A percentile compares a stretch with the other conserved stretches of the same genome.
Evolutionary conservation across 164 flowering plant genomes (phyloP).

Genomic region (Saururus chinensis): DNA sequence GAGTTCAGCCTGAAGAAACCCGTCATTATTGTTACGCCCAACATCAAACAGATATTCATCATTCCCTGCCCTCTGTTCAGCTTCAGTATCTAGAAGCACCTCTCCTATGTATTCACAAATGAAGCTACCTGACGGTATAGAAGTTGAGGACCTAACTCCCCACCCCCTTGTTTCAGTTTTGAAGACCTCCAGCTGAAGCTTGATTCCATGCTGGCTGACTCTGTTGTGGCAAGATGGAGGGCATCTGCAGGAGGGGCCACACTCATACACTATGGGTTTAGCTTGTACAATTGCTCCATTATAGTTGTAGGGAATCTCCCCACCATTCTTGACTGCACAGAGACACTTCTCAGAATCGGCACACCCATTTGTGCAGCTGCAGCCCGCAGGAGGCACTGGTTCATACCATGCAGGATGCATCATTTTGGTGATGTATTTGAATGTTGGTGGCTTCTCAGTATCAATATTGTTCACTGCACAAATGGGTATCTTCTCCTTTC

Average conservation of each 20-base stretch:
- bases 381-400: slow-evolving; percentile 47
- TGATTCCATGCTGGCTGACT: slow-evolving; percentile 69
- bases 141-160: slow-evolving; percentile 74
- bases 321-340: slow-evolving; percentile 70
- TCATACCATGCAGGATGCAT: slow-evolving; percentile 55
- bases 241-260: slow-evolving; percentile 81
- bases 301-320: slow-evolving; percentile 68
- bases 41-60: slow-evolving; percentile 92
- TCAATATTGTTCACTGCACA: slow-evolving; percentile 66
- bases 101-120: slow-evolving; percentile 86
- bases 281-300: slow-evolving; percentile 74
- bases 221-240: slow-evolving; percentile 72
- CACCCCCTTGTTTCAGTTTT: slow-evolving; percentile 76
- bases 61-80: slow-evolving; percentile 56
- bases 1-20: slow-evolving; percentile 30
- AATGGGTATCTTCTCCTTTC: slow-evolving; percentile 54
- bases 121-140: slow-evolving; percentile 80
- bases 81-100: slow-evolving; percentile 69
- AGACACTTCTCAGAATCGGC: slow-evolving; percentile 42
- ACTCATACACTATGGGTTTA: slow-evolving; percentile 72
- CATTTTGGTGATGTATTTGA: slow-evolving; percentile 45
- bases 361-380: slow-evolving; percentile 57
- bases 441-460: slow-evolving; percentile 49
- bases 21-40: slow-evolving; percentile 55
- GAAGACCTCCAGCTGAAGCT: slow-evolving; percentile 68